Base-by-base conservation (phyloP, 2,329 filamentous ascomycete genomes). In the Aspergillus ibericus region DNA sequence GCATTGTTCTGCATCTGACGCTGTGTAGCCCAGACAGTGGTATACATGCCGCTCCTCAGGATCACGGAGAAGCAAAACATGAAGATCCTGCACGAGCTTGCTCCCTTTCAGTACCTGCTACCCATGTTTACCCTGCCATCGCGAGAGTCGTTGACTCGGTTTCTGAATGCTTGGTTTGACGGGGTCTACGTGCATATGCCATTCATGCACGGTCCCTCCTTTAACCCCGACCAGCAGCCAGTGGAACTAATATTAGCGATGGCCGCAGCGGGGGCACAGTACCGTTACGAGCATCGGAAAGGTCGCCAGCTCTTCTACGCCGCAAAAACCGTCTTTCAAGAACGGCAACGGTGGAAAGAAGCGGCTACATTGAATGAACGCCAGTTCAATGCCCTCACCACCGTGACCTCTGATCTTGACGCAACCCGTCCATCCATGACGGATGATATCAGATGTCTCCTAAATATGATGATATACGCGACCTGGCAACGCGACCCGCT, bases 221-320 rank as follows among this genome's bases (percentile, higher is more conserved):
- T 90, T 52, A 78, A 79, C 1, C 80, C 85, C 0, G 81, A 82
- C 1, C 81, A 85, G 10, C 80, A 85, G n/a, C 84, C 85, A 0
- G 82, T 87, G 0, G 88, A 90, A 68, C 75, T 90, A 2, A 75
- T 89, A 3, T 74, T 91, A 15, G 86, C 87, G 0, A 83, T 90
- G 32, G 76, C 86, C 7, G 85, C 88, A 0, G 82, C 89, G 1
- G 77, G 78, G 0, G 71, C 78, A 0, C 65, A 75, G 27, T 77
- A 76, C 58, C 69, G 79, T 15, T 81, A 82, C 63, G 80, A 83
- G 29, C 42, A 56, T 44, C 55, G 60, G 4, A 59, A 61, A 55
- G 58, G 58, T 20, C 48, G 44, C 3, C 5, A 44, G 6, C 54
- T 69, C 3, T 18, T 87, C 82, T 3, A 85, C 84, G 1, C 75